phyloP scores from a whole-genome alignment of 768 basidiomycete genomes.

The Mycena maculata region DNA sequence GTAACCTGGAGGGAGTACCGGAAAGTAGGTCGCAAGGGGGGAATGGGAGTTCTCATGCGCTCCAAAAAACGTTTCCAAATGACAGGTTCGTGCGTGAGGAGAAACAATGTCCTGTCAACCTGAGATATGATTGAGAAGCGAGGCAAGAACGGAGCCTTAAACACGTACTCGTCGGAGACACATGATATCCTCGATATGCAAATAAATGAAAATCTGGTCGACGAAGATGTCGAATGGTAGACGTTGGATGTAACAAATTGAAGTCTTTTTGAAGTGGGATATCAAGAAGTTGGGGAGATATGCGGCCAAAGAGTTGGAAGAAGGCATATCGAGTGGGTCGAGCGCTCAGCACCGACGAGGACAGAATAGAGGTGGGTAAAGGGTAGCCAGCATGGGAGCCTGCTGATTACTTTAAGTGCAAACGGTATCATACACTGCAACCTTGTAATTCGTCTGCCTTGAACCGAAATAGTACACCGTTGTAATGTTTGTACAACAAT shows the following conservation, averaged over 20 bases:
- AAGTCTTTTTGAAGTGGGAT: slow-evolving; percentile 30
- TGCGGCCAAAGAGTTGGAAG: slow-evolving; percentile 27
- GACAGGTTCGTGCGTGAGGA: slow-evolving; percentile 73
- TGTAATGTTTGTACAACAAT: slow-evolving; percentile 21
- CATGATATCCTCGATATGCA: slow-evolving; percentile 60
- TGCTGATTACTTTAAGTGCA: slow-evolving; percentile 2
- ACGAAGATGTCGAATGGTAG: slow-evolving; percentile 55
- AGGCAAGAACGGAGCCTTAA: neutral
- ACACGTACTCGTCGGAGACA: slow-evolving; percentile 55
- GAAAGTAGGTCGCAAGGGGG: slow-evolving; percentile 70
- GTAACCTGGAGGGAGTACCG: slow-evolving; percentile 53
- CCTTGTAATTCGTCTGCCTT: slow-evolving; percentile 25
- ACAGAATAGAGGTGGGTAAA: neutral
- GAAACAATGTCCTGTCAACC: slow-evolving; percentile 70
- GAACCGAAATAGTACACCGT: slow-evolving; percentile 18
- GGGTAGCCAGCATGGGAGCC: neutral
- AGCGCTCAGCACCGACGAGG: slow-evolving; percentile 27
- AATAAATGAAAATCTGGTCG: slow-evolving; percentile 55
- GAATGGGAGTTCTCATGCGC: slow-evolving; percentile 64
- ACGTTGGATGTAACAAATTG: slow-evolving; percentile 42
- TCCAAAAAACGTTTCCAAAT: slow-evolving; percentile 77
- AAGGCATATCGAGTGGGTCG: slow-evolving; percentile 14
- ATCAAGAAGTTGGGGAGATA: slow-evolving; percentile 41
- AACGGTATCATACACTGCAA: slow-evolving; percentile 1
- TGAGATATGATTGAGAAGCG: slow-evolving; percentile 34